Evolutionary conservation across 805 yeast species (phyloP).

Genomic region (Starmerella tilneyi): DNA sequence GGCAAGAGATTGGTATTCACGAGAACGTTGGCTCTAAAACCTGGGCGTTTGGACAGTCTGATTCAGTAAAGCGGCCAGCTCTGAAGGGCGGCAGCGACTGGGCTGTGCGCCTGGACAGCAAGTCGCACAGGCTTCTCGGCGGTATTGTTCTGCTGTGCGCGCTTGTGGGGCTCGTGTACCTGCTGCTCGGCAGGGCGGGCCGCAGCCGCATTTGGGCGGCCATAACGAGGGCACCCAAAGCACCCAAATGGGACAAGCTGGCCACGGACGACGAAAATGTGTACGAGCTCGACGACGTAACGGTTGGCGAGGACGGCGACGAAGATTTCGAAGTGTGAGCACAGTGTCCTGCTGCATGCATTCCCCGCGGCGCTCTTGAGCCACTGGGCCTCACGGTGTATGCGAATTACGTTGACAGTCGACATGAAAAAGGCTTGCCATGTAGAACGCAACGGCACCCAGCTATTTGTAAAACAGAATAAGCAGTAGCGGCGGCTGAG

Average conservation of each 20-base stretch:
- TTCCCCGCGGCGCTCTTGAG: too few species aligned
- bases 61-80: slow-evolving; percentile 12
- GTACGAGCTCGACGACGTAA: slow-evolving; percentile 11
- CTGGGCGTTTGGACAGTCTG: slow-evolving; percentile 16
- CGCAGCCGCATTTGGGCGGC: slow-evolving; percentile 22
- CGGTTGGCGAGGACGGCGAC: slow-evolving; percentile 6
- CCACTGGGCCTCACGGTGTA: too few species aligned
- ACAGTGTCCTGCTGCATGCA: too few species aligned
- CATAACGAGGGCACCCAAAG: slow-evolving; percentile 5
- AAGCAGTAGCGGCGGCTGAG: too few species aligned
- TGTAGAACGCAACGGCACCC: too few species aligned
- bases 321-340: slow-evolving; percentile 9
- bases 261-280: background rate
- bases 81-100: slow-evolving; percentile 14
- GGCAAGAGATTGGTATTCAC: slow-evolving; percentile 14
- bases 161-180: slow-evolving; percentile 29
- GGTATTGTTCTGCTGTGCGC: slow-evolving; percentile 32
- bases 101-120: slow-evolving; percentile 14
- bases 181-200: slow-evolving; percentile 32
- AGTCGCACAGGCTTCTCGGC: slow-evolving; percentile 32
- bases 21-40: slow-evolving; percentile 13
- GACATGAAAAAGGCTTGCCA: too few species aligned
- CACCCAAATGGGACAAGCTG: background rate
- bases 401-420: too few species aligned
- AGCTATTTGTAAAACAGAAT: too few species aligned